phyloP scores from a whole-genome alignment of 345 rosid species.

The Dipteronia dyeriana region DNA sequence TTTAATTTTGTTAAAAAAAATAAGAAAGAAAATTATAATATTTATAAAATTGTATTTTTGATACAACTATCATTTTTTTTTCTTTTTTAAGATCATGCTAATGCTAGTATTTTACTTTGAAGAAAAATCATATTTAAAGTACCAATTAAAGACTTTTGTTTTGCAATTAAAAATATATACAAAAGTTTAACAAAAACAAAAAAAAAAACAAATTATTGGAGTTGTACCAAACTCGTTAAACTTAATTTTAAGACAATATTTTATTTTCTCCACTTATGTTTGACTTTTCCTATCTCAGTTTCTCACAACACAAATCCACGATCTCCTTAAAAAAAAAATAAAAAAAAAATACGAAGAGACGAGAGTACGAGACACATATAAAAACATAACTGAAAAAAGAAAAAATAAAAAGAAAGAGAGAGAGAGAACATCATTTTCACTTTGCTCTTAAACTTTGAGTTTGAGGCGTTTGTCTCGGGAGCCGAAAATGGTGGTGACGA shows the following conservation, averaged over 20 bases:
- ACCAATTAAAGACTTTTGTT: background rate
- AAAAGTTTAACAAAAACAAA: background rate
- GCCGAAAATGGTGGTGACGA: conserved; percentile 34
- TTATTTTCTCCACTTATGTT: background rate
- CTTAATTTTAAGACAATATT: background rate
- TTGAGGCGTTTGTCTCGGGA: background rate
- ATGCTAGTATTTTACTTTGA: too few species aligned
- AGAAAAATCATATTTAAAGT: too few species aligned
- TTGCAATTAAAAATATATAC: too few species aligned
- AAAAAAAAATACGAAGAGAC: background rate
- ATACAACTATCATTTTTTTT: background rate
- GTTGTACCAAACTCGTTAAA: background rate
- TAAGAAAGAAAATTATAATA: too few species aligned
- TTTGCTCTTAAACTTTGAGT: background rate
- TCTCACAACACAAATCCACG: background rate
- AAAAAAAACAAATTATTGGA: background rate
- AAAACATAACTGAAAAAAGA: conserved; percentile 13
- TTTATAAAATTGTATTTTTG: background rate
- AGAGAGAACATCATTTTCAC: conserved; percentile 5
- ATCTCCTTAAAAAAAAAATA: background rate
- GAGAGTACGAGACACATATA: background rate
- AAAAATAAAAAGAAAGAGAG: too few species aligned
- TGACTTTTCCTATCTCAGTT: too few species aligned
- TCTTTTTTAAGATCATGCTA: background rate
- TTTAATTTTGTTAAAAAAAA: too few species aligned